Percentiles rank a stretch among this genome's conserved stretches.
Evolutionary conservation across 1,284 basidiomycete species (phyloP).

Genomic region (Psilocybe mexicana): DNA sequence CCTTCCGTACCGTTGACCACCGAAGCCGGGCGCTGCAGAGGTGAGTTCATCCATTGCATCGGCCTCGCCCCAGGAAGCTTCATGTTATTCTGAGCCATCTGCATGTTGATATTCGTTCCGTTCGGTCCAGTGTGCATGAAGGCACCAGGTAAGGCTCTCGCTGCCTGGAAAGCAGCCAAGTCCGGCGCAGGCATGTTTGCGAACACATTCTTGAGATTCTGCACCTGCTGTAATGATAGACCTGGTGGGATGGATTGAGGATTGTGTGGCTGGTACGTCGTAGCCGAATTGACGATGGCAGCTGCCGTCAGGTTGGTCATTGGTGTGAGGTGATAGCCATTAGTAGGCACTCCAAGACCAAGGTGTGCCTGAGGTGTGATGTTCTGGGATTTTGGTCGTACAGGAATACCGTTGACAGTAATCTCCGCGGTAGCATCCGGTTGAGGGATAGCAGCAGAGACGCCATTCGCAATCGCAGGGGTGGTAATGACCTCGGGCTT

Average conservation of each 20-base stretch:
- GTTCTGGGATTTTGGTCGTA: slow-evolving; percentile 47
- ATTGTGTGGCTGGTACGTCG: slow-evolving; percentile 3
- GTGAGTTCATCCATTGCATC: slow-evolving; percentile 32
- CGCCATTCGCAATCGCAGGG: slow-evolving; percentile 32
- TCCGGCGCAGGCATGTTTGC: slow-evolving; percentile 42
- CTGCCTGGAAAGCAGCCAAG: slow-evolving; percentile 33
- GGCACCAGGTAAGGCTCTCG: slow-evolving; percentile 21
- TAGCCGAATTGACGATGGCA: slow-evolving; percentile 36
- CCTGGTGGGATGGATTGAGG: slow-evolving; percentile 25
- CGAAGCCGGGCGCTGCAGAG: slow-evolving; percentile 36
- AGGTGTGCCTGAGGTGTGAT: slow-evolving; percentile 33
- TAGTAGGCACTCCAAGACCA: slow-evolving; percentile 31
- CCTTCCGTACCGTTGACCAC: slow-evolving; percentile 35
- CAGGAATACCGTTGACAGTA: slow-evolving; percentile 27
- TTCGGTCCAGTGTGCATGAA: slow-evolving; percentile 30
- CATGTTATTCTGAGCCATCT: slow-evolving; percentile 21
- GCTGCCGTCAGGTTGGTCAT: slow-evolving; percentile 48
- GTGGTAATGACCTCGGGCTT: slow-evolving; percentile 31
- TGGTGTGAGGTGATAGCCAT: slow-evolving; percentile 38
- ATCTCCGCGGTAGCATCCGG: slow-evolving; percentile 27
- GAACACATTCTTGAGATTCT: slow-evolving; percentile 53
- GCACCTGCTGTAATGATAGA: slow-evolving; percentile 54
- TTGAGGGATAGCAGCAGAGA: slow-evolving; percentile 28
- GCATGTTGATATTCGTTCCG: slow-evolving; percentile 21
- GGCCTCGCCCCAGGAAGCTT: slow-evolving; percentile 36